Conservation (phyloP, 495 filamentous ascomycete genomes). For the Aspergillus olivimuriae region DNA sequence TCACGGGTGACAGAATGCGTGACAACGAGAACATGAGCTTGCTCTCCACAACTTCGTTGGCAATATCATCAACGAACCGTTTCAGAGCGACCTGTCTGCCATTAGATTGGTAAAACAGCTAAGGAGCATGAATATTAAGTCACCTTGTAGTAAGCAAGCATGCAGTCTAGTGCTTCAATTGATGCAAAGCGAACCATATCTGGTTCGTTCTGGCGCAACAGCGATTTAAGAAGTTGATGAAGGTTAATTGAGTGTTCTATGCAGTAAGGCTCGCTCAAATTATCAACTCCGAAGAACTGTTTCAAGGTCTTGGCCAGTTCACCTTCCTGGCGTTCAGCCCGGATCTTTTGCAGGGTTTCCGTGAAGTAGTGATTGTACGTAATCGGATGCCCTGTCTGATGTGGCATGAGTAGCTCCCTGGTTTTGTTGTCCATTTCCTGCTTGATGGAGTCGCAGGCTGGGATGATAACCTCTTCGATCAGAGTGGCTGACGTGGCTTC, state of each 20-base stretch:
- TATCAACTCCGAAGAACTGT: conserved; percentile 13
- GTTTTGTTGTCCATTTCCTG: conserved; percentile 18
- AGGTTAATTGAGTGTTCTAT: conserved; percentile 4
- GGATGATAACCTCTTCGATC: conserved; percentile 32
- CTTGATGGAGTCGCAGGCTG: conserved; percentile 22
- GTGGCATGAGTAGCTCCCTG: conserved; percentile 14
- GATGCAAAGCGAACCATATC: conserved; percentile 22
- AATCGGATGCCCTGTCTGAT: conserved; percentile 30
- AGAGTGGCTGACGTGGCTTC: conserved; percentile 31
- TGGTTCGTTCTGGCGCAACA: conserved; percentile 10
- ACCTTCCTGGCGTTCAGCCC: conserved; percentile 16
- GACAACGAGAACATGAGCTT: conserved; percentile 34
- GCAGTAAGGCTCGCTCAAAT: conserved; percentile 5
- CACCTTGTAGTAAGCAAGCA: conserved; percentile 30
- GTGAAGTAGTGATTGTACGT: conserved; percentile 54
- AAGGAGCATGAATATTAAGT: not conserved
- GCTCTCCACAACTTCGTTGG: conserved; percentile 48
- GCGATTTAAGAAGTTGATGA: conserved; percentile 10
- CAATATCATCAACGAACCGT: conserved; percentile 54
- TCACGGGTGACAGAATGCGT: conserved; percentile 1
- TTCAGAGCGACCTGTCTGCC: conserved; percentile 51
- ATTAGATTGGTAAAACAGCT: not conserved
- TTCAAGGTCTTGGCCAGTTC: conserved; percentile 13
- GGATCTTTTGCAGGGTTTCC: conserved; percentile 39
- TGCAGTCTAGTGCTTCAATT: conserved; percentile 22